Conservation (phyloP, 129 eudicot genomes). For the Saposhnikovia divaricata region DNA sequence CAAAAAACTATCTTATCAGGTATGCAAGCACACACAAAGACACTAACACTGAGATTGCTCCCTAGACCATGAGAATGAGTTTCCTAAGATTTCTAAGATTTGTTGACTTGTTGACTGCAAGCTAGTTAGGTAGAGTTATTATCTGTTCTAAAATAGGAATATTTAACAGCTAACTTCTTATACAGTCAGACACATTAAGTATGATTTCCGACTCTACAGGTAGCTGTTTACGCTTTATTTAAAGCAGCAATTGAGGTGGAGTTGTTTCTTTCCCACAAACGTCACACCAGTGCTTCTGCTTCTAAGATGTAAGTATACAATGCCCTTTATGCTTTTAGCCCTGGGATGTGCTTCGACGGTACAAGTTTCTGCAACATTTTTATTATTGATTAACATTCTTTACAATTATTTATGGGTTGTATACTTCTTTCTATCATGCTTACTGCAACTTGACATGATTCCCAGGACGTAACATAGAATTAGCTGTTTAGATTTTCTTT, state of each 20-base stretch:
- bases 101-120: neutral
- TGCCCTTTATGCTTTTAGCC: neutral
- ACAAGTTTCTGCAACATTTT: neutral
- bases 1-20: conserved; percentile 63
- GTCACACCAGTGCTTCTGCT: conserved; percentile 40
- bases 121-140: neutral
- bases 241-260: conserved; percentile 72
- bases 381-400: neutral
- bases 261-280: conserved; percentile 64
- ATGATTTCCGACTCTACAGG: conserved; percentile 31
- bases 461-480: neutral
- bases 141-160: neutral
- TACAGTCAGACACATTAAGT: neutral
- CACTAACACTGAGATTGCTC: neutral
- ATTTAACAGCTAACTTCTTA: no score
- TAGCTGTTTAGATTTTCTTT: neutral
- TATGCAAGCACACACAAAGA: neutral
- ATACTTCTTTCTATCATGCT: neutral
- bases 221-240: conserved; percentile 58
- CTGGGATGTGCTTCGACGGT: neutral
- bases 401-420: neutral
- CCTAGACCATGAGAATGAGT: neutral
- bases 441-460: neutral
- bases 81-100: neutral
- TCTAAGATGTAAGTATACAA: conserved; percentile 52